Conservation (phyloP, 768 basidiomycete species). For the Trametes meyenii region DNA sequence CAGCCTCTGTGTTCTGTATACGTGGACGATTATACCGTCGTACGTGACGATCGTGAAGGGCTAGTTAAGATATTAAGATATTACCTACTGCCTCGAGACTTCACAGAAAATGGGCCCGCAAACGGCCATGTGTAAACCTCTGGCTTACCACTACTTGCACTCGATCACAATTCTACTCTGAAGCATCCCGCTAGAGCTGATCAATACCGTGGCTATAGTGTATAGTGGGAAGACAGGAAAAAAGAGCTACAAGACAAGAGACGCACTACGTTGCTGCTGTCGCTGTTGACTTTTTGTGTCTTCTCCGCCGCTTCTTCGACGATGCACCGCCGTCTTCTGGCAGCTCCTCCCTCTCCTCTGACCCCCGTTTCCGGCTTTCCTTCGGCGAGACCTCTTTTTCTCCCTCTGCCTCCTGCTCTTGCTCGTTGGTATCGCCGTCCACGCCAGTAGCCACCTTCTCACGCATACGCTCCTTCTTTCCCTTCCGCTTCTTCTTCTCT, state of each 20-base stretch:
- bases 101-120: too few species aligned
- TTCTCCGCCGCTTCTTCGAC: slow-evolving; percentile 45
- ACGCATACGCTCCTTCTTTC: slow-evolving; percentile 69
- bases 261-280: slow-evolving; percentile 2
- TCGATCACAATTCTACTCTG: too few species aligned
- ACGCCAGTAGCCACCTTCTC: slow-evolving; percentile 42
- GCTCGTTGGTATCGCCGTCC: slow-evolving; percentile 26
- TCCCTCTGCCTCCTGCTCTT: slow-evolving; percentile 44
- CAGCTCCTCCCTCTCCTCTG: slow-evolving; percentile 23
- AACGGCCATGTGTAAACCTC: too few species aligned
- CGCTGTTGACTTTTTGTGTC: slow-evolving; percentile 38
- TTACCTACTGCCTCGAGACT: too few species aligned
- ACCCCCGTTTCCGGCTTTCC: slow-evolving; percentile 47
- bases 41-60: too few species aligned
- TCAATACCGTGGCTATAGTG: too few species aligned
- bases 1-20: background rate
- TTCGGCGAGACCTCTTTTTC: slow-evolving; percentile 39
- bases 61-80: too few species aligned
- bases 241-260: background rate
- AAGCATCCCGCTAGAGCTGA: too few species aligned
- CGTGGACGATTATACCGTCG: too few species aligned
- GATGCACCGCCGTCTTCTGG: slow-evolving; percentile 21
- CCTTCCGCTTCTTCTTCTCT: slow-evolving; percentile 60
- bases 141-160: too few species aligned
- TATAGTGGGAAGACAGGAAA: background rate